Conservation (phyloP, 164 flowering plant species). For the Stephania japonica region DNA sequence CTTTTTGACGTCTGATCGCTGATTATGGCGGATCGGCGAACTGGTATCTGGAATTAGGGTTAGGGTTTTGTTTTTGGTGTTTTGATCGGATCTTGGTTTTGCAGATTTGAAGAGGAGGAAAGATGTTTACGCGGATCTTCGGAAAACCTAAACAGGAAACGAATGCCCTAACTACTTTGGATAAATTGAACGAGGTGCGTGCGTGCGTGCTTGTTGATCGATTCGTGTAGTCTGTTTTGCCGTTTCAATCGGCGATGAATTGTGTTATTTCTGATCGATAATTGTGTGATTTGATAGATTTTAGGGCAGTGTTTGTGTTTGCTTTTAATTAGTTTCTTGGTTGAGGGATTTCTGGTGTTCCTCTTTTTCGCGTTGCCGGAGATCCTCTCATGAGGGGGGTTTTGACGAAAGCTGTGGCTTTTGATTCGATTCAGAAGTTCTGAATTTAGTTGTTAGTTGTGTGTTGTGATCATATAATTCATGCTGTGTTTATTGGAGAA, state of each 20-base stretch:
- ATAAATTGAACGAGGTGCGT: conserved; percentile 36
- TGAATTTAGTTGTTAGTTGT: neutral
- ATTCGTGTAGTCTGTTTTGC: neutral
- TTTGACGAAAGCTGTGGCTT: neutral
- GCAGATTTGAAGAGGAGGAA: conserved; percentile 1
- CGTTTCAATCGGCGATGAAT: neutral
- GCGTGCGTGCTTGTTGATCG: neutral
- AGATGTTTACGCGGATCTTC: conserved; percentile 37
- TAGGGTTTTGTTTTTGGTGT: neutral
- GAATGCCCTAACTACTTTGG: conserved; percentile 32
- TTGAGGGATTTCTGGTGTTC: neutral
- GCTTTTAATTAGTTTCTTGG: neutral
- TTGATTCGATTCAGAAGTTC: neutral
- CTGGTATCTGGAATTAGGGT: neutral
- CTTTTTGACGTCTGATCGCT: neutral
- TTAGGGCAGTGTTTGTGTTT: neutral
- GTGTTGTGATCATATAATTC: too few relatives aligned
- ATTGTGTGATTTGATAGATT: too few relatives aligned
- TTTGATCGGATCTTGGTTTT: neutral
- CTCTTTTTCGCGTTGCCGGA: neutral
- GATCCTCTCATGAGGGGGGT: neutral
- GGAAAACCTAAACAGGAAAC: conserved; percentile 40
- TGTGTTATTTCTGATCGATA: neutral
- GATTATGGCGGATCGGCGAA: neutral
- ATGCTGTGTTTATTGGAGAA: neutral